Conservation (phyloP, 2,329 filamentous ascomycete species). For the Aciculosporium take region DNA sequence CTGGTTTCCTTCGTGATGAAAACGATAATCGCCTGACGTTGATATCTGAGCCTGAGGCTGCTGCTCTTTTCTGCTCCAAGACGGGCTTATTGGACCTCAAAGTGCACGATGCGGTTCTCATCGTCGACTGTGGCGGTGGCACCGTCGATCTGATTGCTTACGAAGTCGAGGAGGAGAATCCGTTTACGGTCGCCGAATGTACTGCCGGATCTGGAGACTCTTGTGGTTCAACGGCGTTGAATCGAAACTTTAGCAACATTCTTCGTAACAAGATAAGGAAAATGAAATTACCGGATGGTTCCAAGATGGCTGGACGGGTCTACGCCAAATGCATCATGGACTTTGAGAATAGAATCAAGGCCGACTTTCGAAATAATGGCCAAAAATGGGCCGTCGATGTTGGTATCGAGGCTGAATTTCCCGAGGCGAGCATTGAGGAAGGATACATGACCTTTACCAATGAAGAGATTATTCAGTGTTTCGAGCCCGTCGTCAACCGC, state of each 20-base stretch:
- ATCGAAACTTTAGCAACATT: conserved; percentile 97
- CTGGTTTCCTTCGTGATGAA: conserved; percentile 89
- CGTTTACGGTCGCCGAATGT: conserved; percentile 93
- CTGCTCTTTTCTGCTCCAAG: conserved; percentile 95
- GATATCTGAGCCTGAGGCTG: conserved; percentile 91
- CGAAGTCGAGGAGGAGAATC: conserved; percentile 93
- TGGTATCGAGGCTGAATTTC: conserved; percentile 95
- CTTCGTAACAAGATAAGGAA: conserved; percentile 94
- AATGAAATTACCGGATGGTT: conserved; percentile 96
- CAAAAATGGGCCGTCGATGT: conserved; percentile 99
- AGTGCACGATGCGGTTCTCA: conserved; percentile 94
- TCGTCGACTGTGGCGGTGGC: conserved; percentile 95
- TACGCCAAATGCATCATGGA: conserved; percentile 99
- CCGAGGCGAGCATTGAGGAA: conserved; percentile 94
- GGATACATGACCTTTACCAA: conserved; percentile 99
- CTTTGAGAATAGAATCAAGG: conserved; percentile 99
- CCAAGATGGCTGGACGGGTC: conserved; percentile 92
- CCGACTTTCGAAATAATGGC: conserved; percentile 96
- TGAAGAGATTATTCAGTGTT: conserved; percentile 97
- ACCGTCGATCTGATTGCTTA: conserved; percentile 98
- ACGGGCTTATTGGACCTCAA: conserved; percentile 91
- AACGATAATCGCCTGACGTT: conserved; percentile 93
- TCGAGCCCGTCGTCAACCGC: conserved; percentile 93
- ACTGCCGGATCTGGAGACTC: conserved; percentile 95
- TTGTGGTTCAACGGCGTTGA: conserved; percentile 93